Evolutionary conservation across 1,284 basidiomycete species (phyloP).

Genomic region (Lignosus rhinocerotis): DNA sequence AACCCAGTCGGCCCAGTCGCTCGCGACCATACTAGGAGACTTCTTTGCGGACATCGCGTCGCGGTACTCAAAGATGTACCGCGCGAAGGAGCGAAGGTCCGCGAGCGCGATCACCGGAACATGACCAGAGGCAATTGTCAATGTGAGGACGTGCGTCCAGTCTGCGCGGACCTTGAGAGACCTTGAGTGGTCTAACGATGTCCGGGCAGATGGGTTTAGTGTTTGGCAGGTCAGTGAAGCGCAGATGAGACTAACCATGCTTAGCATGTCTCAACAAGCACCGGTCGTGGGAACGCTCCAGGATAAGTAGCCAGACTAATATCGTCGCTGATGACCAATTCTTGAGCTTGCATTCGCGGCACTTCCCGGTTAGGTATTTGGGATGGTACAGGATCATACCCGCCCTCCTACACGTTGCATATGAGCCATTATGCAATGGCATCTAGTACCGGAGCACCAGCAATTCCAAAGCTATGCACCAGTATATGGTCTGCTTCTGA

Average conservation of each 20-base stretch:
- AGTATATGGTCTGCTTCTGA: too few relatives aligned
- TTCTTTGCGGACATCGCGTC: constrained; percentile 41
- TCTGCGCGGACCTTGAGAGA: constrained; percentile 28
- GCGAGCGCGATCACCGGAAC: constrained; percentile 33
- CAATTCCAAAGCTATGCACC: too few relatives aligned
- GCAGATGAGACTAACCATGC: constrained; percentile 19
- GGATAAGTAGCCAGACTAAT: constrained; percentile 37
- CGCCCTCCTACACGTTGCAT: constrained; percentile 24
- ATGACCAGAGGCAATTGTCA: constrained; percentile 27
- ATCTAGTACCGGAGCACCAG: too few relatives aligned
- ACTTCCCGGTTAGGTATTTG: constrained; percentile 36
- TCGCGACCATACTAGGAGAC: too few relatives aligned
- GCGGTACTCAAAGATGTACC: constrained; percentile 45
- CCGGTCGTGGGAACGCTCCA: constrained; percentile 43
- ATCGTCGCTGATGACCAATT: constrained; percentile 36
- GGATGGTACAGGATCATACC: constrained; percentile 37
- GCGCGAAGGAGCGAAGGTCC: constrained; percentile 36
- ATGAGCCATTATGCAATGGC: too few relatives aligned
- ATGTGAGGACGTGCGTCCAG: constrained; percentile 33
- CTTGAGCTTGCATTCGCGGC: constrained; percentile 39
- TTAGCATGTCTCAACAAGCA: constrained; percentile 39
- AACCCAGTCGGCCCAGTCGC: constrained; percentile 43
- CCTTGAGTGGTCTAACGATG: constrained; percentile 30
- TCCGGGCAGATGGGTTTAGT: constrained; percentile 2
- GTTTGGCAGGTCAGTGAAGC: neutral